Base-by-base conservation (phyloP, 2,329 filamentous ascomycete species). In the Aspergillus chevalieri region DNA sequence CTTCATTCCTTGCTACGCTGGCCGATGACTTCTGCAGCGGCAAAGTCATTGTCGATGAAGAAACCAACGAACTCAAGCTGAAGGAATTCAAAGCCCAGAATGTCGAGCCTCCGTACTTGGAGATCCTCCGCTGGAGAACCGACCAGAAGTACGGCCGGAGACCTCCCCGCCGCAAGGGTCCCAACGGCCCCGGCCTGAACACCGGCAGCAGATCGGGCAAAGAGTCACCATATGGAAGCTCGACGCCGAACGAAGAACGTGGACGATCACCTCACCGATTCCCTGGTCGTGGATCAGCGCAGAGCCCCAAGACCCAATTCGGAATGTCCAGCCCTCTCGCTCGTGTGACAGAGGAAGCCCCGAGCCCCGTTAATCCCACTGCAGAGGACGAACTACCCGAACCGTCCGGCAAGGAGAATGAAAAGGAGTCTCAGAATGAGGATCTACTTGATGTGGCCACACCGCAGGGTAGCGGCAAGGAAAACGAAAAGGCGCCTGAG, bases 1-100 rank as follows among this genome's bases (percentile, higher is more conserved):
- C 84, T 14, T 81, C 86, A 8, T 91, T 98, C 65, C 73, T 98
- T 17, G 90, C 90, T 46, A 81, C 84, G 28, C 81, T 96, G 6
- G 90, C 93, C 26, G 93, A 98, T 64, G 93, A 98, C 64, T 76
- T 98, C 61, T 83, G 81, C 73, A 93, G 88, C 58, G 87, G 89
- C 55, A 94, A 95, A 70, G 91, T 89, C 77, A 87, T 83, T 61
- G 87, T 98, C 47, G 91, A 97, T 57, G 93, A 98, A 63, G 93
- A 98, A 14, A 88, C 79, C 48, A 83, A 86, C 60, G 93, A 97
- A 70, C 80, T 98, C 58, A 96, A 95, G 74, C 76, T 98, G 62
- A 84, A 87, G 60, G 89, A 95, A 67, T 97, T 97, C 77, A 93
- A 89, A 77, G 81, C 85, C 47, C 82, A 86, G 57, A 89, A 89